A percentile compares a stretch with the other conserved stretches of the same genome.
Evolutionary conservation across 495 filamentous ascomycete genomes (phyloP).

Genomic region (Neurospora sp.): DNA sequence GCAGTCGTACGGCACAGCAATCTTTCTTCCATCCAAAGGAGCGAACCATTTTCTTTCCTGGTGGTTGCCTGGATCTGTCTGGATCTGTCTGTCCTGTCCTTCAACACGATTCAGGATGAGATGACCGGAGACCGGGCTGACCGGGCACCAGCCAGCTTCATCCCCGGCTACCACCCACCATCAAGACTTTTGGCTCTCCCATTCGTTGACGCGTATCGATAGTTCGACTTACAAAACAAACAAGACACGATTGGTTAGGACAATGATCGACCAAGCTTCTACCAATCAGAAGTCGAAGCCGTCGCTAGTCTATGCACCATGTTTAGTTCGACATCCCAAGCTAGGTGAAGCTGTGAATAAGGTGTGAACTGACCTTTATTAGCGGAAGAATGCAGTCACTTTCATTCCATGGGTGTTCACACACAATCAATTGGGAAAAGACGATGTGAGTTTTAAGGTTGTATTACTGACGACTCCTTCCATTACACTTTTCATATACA

Average conservation of each 20-base stretch:
- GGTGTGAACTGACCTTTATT: background rate
- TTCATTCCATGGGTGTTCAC: background rate
- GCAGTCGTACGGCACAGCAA: background rate
- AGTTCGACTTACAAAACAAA: background rate
- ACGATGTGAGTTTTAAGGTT: background rate
- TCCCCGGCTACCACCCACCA: background rate
- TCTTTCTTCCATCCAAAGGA: background rate
- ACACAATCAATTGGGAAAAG: background rate
- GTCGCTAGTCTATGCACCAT: background rate
- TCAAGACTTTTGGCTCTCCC: background rate
- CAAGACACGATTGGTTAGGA: background rate
- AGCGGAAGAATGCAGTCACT: background rate
- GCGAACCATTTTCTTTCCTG: background rate
- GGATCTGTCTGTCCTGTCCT: background rate
- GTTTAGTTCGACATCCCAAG: background rate
- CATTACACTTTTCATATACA: conserved; percentile 32
- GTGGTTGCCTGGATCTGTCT: background rate
- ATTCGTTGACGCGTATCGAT: background rate
- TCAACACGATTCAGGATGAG: background rate
- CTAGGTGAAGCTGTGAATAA: background rate
- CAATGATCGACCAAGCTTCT: background rate
- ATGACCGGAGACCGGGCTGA: background rate
- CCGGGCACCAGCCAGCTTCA: background rate
- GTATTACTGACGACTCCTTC: conserved; percentile 13
- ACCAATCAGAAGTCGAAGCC: background rate